Evolutionary conservation across 768 basidiomycete species (phyloP).

Genomic region (Pholiota microspora): DNA sequence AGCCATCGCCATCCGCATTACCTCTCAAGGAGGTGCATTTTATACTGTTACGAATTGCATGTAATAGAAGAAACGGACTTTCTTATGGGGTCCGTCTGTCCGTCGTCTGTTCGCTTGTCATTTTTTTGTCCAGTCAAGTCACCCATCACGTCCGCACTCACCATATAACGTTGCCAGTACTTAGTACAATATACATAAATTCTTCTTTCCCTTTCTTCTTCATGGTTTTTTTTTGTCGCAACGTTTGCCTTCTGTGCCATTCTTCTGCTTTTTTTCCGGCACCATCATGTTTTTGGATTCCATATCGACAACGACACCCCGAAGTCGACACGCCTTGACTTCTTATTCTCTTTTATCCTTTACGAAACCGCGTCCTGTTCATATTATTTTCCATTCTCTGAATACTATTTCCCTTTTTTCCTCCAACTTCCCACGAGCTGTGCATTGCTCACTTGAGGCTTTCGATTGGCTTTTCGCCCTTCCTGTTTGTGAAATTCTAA

Average conservation of each 20-base stretch:
- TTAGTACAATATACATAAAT: slow-evolving; percentile 4
- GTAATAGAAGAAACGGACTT: slow-evolving; percentile 44
- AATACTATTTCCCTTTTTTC: slow-evolving; percentile 3
- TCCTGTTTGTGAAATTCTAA: not conserved
- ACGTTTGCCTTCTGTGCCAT: not conserved
- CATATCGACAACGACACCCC: not conserved
- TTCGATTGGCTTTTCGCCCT: not conserved
- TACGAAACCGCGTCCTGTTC: slow-evolving; percentile 1
- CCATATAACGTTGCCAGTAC: slow-evolving; percentile 8
- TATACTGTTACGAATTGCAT: slow-evolving; percentile 51
- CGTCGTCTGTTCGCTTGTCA: not conserved
- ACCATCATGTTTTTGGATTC: not conserved
- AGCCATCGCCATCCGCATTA: slow-evolving; percentile 34
- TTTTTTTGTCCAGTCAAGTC: not conserved
- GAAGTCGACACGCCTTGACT: not conserved
- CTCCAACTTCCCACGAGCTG: not conserved
- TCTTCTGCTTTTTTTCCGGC: not conserved
- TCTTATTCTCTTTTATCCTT: not conserved
- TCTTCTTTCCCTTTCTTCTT: not conserved
- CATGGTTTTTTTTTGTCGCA: not conserved
- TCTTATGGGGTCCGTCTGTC: slow-evolving; percentile 3
- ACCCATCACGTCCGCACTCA: not conserved
- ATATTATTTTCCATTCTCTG: slow-evolving; percentile 2
- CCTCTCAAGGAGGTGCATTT: slow-evolving; percentile 76
- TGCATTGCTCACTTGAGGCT: not conserved